phyloP scores from a whole-genome alignment of 2,329 filamentous ascomycete species.

The Karstenula rhodostoma region DNA sequence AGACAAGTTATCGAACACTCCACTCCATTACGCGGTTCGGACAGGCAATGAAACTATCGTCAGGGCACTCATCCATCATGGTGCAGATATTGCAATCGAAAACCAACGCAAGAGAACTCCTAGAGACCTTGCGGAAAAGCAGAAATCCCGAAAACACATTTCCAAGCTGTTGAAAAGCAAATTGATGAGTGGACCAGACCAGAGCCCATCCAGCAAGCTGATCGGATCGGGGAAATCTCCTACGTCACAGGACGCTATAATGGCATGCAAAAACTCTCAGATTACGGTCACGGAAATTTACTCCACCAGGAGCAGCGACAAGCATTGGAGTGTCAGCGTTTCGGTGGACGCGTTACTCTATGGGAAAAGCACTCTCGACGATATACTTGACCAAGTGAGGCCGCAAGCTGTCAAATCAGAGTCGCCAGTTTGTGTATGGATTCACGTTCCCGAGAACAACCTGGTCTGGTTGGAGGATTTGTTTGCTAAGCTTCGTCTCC shows the following conservation, averaged over 20 bases:
- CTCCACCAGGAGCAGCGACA: slow-evolving; percentile 9
- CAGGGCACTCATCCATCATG: slow-evolving; percentile 9
- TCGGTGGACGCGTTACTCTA: slow-evolving; percentile 16
- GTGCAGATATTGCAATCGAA: slow-evolving; percentile 13
- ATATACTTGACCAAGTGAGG: slow-evolving; percentile 14
- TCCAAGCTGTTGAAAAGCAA: slow-evolving; percentile 13
- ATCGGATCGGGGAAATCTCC: slow-evolving; percentile 10
- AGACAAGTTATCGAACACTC: slow-evolving; percentile 16
- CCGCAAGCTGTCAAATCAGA: slow-evolving; percentile 10
- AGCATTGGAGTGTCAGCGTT: slow-evolving; percentile 15
- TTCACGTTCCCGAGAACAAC: slow-evolving; percentile 22
- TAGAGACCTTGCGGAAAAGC: slow-evolving; percentile 15
- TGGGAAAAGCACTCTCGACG: slow-evolving; percentile 10
- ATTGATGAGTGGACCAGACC: slow-evolving; percentile 16
- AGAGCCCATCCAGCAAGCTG: slow-evolving; percentile 7
- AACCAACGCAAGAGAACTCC: slow-evolving; percentile 16
- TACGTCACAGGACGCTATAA: not conserved
- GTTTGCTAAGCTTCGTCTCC: slow-evolving; percentile 16
- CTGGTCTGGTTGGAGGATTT: slow-evolving; percentile 18
- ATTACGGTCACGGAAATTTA: slow-evolving; percentile 18
- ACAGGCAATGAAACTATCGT: slow-evolving; percentile 16
- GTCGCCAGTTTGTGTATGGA: slow-evolving; percentile 14
- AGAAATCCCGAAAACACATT: slow-evolving; percentile 13
- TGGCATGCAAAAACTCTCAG: slow-evolving; percentile 19
- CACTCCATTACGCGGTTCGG: slow-evolving; percentile 16